Percentiles rank a stretch among this genome's conserved stretches.
Conservation (phyloP, 83 land plant genomes). For the Isoetes engelmannii region DNA sequence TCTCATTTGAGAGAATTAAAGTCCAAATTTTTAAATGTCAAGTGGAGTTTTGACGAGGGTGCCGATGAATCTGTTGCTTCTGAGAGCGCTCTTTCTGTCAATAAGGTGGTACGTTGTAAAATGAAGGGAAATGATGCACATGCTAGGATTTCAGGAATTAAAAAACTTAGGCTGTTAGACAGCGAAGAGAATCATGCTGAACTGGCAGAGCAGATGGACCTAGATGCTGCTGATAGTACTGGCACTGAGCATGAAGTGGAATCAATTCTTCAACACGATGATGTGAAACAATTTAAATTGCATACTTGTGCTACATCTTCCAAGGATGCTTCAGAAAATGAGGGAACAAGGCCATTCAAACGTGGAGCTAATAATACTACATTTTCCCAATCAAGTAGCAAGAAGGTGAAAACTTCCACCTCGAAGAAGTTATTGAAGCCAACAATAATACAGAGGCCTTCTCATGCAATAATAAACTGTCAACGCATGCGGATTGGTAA, state of each 20-base stretch:
- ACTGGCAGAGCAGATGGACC: conserved; percentile 16
- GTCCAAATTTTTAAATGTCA: conserved; percentile 32
- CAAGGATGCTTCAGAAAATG: conserved; percentile 12
- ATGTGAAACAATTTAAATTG: conserved; percentile 32
- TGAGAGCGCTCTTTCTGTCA: conserved; percentile 5
- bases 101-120: conserved; percentile 36
- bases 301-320: conserved; percentile 26
- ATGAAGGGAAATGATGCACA: conserved; percentile 43
- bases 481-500: conserved; percentile 1
- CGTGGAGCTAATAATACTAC: conserved; percentile 9
- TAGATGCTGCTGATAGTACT: conserved; percentile 16
- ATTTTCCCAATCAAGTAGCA: conserved; percentile 3
- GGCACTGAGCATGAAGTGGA: conserved; percentile 22
- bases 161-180: conserved; percentile 15
- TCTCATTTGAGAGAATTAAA: conserved; percentile 51
- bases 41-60: conserved; percentile 33
- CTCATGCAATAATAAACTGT: conserved; percentile 11
- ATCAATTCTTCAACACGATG: conserved; percentile 40
- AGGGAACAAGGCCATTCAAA: conserved; percentile 5
- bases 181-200: conserved; percentile 35
- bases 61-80: conserved; percentile 1
- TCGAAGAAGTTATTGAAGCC: too few relatives aligned
- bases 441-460: neutral
- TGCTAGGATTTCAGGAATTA: conserved; percentile 33
- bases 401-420: neutral